A percentile compares a stretch with the other conserved stretches of the same genome.
Conservation (phyloP, 2,329 filamentous ascomycete species). For the Ophiostoma triangulosporum region DNA sequence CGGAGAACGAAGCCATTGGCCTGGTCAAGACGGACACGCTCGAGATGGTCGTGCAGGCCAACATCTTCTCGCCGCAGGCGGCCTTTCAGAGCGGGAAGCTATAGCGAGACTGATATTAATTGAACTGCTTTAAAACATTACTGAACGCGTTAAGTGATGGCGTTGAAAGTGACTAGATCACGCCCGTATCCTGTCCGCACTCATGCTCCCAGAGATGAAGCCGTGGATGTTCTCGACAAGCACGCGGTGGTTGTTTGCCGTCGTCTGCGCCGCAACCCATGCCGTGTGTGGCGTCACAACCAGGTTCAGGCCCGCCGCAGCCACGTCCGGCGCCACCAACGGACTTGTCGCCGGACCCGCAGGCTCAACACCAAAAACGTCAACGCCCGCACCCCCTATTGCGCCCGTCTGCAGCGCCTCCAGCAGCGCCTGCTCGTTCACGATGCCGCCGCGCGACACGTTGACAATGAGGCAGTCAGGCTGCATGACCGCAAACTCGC, state of each 20-base stretch:
- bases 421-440: slow-evolving; percentile 23
- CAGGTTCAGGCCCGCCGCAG: slow-evolving; percentile 8
- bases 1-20: slow-evolving; percentile 38
- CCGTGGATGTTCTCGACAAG: slow-evolving; percentile 12
- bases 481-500: slow-evolving; percentile 13
- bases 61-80: background rate
- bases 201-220: slow-evolving; percentile 2
- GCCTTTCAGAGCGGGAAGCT: slow-evolving; percentile 11
- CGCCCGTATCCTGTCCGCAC: slow-evolving; percentile 2
- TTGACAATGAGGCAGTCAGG: slow-evolving; percentile 20
- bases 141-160: no score
- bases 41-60: slow-evolving; percentile 8
- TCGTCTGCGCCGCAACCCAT: slow-evolving; percentile 12
- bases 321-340: slow-evolving; percentile 6
- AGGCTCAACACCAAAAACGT: slow-evolving; percentile 23
- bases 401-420: slow-evolving; percentile 18
- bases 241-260: slow-evolving; percentile 7
- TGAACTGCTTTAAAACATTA: background rate
- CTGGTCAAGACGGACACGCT: slow-evolving; percentile 9
- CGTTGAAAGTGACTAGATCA: no score
- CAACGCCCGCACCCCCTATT: slow-evolving; percentile 21
- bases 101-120: background rate
- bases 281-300: slow-evolving; percentile 14
- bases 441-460: slow-evolving; percentile 21
- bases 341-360: slow-evolving; percentile 12